Evolutionary conservation across 2,329 filamentous ascomycete genomes (phyloP).

Genomic region (Ascochyta viciae-villosae): DNA sequence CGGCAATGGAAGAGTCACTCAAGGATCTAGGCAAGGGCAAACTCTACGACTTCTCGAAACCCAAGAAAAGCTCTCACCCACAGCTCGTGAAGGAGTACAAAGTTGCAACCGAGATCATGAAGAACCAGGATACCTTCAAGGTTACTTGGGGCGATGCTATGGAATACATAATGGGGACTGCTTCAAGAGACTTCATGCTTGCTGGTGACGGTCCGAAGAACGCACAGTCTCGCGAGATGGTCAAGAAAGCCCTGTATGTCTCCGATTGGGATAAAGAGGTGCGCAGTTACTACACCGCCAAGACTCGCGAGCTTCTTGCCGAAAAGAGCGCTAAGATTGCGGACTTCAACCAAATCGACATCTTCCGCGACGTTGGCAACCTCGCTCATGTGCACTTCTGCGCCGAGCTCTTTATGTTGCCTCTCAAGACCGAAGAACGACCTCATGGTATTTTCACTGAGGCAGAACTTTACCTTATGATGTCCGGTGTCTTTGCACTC

Average conservation of each 20-base stretch:
- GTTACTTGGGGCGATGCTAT: conserved; percentile 70
- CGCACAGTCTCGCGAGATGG: conserved; percentile 37
- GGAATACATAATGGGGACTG: conserved; percentile 66
- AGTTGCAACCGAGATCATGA: conserved; percentile 67
- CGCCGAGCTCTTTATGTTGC: conserved; percentile 62
- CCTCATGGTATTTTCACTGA: conserved; percentile 62
- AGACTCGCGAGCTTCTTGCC: conserved; percentile 66
- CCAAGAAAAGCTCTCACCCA: conserved; percentile 54
- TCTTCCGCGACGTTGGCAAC: conserved; percentile 67
- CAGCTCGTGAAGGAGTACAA: conserved; percentile 67
- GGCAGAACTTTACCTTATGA: conserved; percentile 60
- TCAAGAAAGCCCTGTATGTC: conserved; percentile 64
- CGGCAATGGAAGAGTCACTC: conserved; percentile 75
- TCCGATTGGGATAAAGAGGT: conserved; percentile 69
- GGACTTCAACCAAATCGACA: conserved; percentile 71
- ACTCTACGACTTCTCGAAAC: conserved; percentile 73
- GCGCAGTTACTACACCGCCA: conserved; percentile 71
- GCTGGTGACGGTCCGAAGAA: conserved; percentile 46
- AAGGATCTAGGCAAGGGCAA: conserved; percentile 70
- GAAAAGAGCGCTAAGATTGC: conserved; percentile 71
- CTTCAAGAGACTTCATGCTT: conserved; percentile 65
- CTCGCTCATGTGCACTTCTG: conserved; percentile 63
- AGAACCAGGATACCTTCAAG: conserved; percentile 67
- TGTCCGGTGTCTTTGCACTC: conserved; percentile 60
- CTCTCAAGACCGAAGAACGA: conserved; percentile 61